Evolutionary conservation across 352 stramenopile species (phyloP), one percentile per base, ranked within the genome.

Genomic region (Pythium apleroticum): DNA sequence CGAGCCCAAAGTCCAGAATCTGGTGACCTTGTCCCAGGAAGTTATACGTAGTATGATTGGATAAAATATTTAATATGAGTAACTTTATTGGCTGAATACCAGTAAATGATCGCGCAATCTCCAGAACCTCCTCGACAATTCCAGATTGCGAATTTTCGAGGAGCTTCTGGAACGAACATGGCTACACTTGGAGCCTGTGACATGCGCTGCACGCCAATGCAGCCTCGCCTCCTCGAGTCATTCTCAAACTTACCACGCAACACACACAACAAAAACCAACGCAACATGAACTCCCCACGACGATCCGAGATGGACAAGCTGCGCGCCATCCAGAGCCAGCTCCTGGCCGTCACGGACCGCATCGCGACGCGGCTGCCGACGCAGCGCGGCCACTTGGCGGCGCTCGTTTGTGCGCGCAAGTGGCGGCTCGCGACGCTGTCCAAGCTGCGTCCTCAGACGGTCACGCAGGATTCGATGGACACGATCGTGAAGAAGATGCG

Each of bases 341-440:
- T 79, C 30, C 60, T 67, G 43, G 57, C 76, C 52, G 68, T 86
- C 41, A 55, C 93, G 70, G 59, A 90, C 27, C 70, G 61, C 11
- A 52, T 85, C 15, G 48, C 62, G 37, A 65, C 58, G 50, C 77
- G 75, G 0, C 54, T 88, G 10, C 75, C 70, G 6, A 59, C 58
- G 17, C 78, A 86, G 53, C 72, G 66, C 49, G 48, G 35, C 0
- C 69, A 81, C 37, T 52, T 82, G 14, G 60, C 60, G 0, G 77
- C 77, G 3, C 52, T 73, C 2, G 69, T 85, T 14, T 73, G 65
- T 58, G 76, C 63, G 20, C 54, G 53, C 61, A 82, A 83, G 71
- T 90, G 80, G 80, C 72, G 65, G 41, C 66, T 86, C n/a, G 55
- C 70, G 41, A 72, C 64, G 3, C 49, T 74, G 22, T 50, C 41